These are phyloP conservation scores for Chlamydomonas incerta DNA, from an alignment of 139 green algal genomes.

Conservation along the genomic window DNA sequence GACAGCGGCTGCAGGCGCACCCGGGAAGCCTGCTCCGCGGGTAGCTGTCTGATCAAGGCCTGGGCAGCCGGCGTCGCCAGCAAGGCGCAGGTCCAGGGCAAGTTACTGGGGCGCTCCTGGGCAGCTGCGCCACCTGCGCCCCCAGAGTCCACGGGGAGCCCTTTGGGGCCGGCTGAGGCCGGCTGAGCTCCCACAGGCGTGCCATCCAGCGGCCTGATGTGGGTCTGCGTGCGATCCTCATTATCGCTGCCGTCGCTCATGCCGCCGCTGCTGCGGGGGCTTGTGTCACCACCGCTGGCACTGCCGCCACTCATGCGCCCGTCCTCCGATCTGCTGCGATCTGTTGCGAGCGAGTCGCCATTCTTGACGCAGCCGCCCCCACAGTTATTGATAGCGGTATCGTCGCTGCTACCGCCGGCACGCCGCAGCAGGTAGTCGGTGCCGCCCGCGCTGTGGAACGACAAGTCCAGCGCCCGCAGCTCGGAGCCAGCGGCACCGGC, in stretches of 20 bases:
- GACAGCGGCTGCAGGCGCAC: neutral
- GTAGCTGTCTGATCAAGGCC: neutral
- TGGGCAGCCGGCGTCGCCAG: neutral
- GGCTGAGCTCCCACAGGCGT: no score
- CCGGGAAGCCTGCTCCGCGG: neutral
- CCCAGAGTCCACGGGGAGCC: no score
- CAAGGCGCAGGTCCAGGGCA: neutral
- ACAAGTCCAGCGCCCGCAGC: constrained; percentile 16
- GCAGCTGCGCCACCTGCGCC: no score
- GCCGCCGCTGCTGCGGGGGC: neutral
- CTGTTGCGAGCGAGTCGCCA: neutral
- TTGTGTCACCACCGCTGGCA: neutral
- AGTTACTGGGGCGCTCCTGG: no score
- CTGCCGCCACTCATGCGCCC: neutral
- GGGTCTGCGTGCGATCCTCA: neutral
- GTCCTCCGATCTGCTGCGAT: no score
- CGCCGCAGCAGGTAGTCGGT: neutral
- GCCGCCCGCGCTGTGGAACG: neutral
- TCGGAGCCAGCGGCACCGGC: neutral
- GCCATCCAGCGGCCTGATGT: no score
- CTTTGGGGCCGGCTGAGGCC: no score
- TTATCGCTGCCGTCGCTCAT: neutral
- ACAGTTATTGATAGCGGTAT: neutral
- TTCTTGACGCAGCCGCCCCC: neutral
- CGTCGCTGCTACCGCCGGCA: neutral